A percentile compares a stretch with the other conserved stretches of the same genome.
These are phyloP conservation scores for Colletotrichum gigasporum DNA, from an alignment of 2,329 filamentous ascomycete species.

Conservation along the genomic window DNA sequence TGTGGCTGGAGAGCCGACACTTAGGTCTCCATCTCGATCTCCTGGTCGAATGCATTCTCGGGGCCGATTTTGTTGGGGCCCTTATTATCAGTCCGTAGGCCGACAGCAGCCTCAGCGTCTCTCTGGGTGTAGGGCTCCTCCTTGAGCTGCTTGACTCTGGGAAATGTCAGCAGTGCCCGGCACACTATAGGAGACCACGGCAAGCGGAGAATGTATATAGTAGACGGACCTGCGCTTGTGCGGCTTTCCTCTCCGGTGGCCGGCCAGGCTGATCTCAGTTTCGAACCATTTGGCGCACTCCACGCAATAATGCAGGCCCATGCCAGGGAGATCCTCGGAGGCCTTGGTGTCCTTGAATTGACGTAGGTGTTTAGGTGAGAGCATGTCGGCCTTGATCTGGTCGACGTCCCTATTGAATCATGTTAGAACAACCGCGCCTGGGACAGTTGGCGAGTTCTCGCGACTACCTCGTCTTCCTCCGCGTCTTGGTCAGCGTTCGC, in stretches of 20 bases:
- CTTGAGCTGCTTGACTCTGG: slow-evolving; percentile 80
- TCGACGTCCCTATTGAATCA: slow-evolving; percentile 79
- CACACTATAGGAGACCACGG: background rate
- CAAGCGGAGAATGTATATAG: background rate
- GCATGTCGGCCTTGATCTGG: slow-evolving; percentile 86
- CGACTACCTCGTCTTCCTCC: slow-evolving; percentile 73
- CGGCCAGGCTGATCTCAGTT: slow-evolving; percentile 76
- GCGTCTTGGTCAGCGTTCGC: slow-evolving; percentile 77
- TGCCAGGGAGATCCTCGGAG: slow-evolving; percentile 84
- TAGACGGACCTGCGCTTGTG: slow-evolving; percentile 83
- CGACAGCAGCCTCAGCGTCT: slow-evolving; percentile 83
- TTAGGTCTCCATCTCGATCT: slow-evolving; percentile 48
- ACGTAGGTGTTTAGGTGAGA: slow-evolving; percentile 80
- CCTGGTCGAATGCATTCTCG: slow-evolving; percentile 38
- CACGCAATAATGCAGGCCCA: slow-evolving; percentile 87
- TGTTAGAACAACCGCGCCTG: background rate
- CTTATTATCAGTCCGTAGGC: slow-evolving; percentile 76
- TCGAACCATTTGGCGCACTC: slow-evolving; percentile 99
- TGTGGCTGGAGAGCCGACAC: background rate
- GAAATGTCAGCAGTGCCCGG: background rate
- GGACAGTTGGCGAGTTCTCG: slow-evolving; percentile 26
- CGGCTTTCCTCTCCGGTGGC: slow-evolving; percentile 86
- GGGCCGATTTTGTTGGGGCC: slow-evolving; percentile 39
- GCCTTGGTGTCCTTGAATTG: slow-evolving; percentile 83
- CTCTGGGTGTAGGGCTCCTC: slow-evolving; percentile 89